These are phyloP conservation scores for Tylopilus subfusipes DNA, from an alignment of 768 basidiomycete genomes.

Conservation along the genomic window DNA sequence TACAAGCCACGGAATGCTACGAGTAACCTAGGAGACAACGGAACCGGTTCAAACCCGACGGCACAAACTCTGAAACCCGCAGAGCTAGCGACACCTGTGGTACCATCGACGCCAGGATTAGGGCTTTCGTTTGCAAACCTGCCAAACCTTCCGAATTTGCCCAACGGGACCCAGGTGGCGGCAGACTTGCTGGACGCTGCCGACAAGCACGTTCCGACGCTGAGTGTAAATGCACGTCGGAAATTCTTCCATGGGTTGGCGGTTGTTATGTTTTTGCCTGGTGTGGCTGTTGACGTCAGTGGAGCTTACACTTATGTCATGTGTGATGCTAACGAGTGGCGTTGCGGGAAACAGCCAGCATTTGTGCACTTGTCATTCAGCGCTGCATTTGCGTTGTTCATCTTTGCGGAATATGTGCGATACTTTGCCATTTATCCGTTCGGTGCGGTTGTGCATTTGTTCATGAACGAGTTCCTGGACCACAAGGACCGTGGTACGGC, in stretches of 20 bases:
- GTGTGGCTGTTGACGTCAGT: slow-evolving; percentile 87
- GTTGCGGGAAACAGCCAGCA: slow-evolving; percentile 62
- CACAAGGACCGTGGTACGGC: slow-evolving; percentile 93
- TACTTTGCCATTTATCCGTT: slow-evolving; percentile 99
- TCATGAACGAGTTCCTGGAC: slow-evolving; percentile 97
- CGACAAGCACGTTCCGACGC: slow-evolving; percentile 84
- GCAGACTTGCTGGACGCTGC: slow-evolving; percentile 75
- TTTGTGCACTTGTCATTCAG: slow-evolving; percentile 96
- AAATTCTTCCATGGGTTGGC: slow-evolving; percentile 98
- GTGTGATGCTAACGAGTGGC: slow-evolving; percentile 13
- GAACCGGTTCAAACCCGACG: slow-evolving; percentile 27
- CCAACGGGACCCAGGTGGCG: slow-evolving; percentile 59
- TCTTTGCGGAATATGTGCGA: slow-evolving; percentile 94
- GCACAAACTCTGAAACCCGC: slow-evolving; percentile 23
- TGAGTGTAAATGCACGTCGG: slow-evolving; percentile 86
- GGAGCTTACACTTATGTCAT: slow-evolving; percentile 5
- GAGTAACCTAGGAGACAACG: slow-evolving; percentile 34
- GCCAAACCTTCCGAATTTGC: slow-evolving; percentile 48
- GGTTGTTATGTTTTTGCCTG: slow-evolving; percentile 95
- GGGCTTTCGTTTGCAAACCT: slow-evolving; percentile 42
- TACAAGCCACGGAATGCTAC: slow-evolving; percentile 50
- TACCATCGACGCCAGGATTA: slow-evolving; percentile 24
- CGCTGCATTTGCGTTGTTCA: slow-evolving; percentile 91
- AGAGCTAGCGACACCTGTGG: slow-evolving; percentile 9
- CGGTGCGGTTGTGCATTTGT: slow-evolving; percentile 88